phyloP scores from a whole-genome alignment of 2,329 filamentous ascomycete species.

The Botrytis pseudocinerea region DNA sequence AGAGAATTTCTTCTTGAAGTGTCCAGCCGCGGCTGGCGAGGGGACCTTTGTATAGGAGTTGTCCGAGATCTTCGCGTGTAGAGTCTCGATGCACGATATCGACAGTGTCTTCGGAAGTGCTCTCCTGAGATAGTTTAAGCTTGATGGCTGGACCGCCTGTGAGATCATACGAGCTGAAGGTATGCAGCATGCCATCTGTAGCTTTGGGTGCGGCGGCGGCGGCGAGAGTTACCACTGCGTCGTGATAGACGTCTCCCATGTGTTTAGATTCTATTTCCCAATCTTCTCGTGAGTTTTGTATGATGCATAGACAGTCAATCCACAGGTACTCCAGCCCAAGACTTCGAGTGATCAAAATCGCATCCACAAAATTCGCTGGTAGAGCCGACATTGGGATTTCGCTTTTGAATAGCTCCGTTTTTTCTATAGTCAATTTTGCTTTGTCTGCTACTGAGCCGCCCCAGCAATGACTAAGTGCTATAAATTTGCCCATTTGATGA shows the following conservation, averaged over 20 bases:
- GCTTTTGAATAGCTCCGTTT: too few species aligned
- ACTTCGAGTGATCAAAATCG: background rate
- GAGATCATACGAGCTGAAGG: background rate
- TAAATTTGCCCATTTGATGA: too few species aligned
- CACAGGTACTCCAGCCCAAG: slow-evolving; percentile 6
- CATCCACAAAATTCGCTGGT: slow-evolving; percentile 4
- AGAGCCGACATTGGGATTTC: too few species aligned
- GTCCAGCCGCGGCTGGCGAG: background rate
- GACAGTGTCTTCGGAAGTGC: background rate
- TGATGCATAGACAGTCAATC: slow-evolving; percentile 25
- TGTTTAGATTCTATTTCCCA: slow-evolving; percentile 14
- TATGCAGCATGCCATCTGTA: background rate
- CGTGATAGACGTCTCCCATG: slow-evolving; percentile 19
- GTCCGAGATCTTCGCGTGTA: background rate
- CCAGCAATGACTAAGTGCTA: too few species aligned
- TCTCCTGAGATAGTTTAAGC: background rate
- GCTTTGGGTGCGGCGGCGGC: background rate
- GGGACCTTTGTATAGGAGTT: background rate
- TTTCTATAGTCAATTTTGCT: too few species aligned
- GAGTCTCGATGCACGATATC: background rate
- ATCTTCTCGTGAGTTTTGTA: slow-evolving; percentile 15
- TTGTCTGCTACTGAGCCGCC: too few species aligned
- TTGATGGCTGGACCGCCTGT: background rate
- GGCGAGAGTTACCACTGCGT: slow-evolving; percentile 3
- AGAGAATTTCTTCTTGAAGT: background rate